Percentiles rank a stretch among this genome's conserved stretches.
phyloP scores from a whole-genome alignment of 108 stramenopile genomes.

The Conticribra weissflogii region DNA sequence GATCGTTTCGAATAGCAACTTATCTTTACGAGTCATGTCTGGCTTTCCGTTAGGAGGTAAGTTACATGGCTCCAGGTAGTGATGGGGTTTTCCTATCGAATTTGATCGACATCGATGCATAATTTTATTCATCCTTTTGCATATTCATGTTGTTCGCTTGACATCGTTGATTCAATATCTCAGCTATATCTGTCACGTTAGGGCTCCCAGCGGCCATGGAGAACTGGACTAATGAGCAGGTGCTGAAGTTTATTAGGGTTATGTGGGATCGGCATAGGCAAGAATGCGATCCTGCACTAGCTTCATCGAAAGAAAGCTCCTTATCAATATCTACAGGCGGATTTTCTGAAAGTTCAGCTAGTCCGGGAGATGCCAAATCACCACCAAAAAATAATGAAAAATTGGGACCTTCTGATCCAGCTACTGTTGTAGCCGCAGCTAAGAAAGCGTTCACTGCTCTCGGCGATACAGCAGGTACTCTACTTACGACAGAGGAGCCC shows the following conservation, averaged over 20 bases:
- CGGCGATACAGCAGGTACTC: constrained; percentile 59
- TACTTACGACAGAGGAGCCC: constrained; percentile 60
- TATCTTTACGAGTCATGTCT: constrained; percentile 61
- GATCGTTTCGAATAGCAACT: constrained; percentile 75
- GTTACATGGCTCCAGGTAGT: too few relatives aligned
- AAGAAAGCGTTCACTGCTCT: constrained; percentile 76
- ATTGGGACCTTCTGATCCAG: constrained; percentile 73
- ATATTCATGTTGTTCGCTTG: constrained; percentile 1
- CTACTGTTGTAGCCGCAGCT: constrained; percentile 76
- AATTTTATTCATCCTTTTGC: constrained; percentile 14
- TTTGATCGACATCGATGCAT: too few relatives aligned
- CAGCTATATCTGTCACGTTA: constrained; percentile 77
- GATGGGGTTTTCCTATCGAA: too few relatives aligned
- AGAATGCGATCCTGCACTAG: constrained; percentile 16
- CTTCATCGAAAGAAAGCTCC: not conserved
- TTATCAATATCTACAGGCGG: constrained; percentile 16
- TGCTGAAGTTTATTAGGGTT: constrained; percentile 74
- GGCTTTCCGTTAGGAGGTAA: constrained; percentile 82
- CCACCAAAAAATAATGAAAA: constrained; percentile 19
- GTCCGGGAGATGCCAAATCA: constrained; percentile 13
- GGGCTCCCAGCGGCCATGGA: constrained; percentile 77
- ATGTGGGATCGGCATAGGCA: constrained; percentile 77
- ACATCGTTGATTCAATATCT: not conserved
- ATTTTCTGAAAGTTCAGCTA: constrained; percentile 7
- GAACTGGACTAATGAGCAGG: constrained; percentile 80